These are phyloP conservation scores for Albifimbria verrucaria DNA, from an alignment of 2,329 filamentous ascomycete genomes.

Conservation along the genomic window DNA sequence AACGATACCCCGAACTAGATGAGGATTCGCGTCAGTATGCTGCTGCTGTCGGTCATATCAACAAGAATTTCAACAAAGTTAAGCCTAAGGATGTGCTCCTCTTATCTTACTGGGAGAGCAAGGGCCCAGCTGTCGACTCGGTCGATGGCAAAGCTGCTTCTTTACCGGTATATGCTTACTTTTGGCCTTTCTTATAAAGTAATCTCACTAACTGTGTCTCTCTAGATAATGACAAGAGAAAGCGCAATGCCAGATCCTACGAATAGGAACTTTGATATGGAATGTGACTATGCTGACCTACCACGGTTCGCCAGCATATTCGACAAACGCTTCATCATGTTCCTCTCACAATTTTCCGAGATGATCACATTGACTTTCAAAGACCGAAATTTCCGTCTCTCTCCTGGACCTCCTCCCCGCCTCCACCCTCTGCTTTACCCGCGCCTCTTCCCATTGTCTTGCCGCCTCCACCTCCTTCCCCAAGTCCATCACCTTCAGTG, in stretches of 20 bases:
- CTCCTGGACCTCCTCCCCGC: not conserved
- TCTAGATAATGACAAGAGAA: slow-evolving; percentile 1
- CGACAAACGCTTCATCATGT: slow-evolving; percentile 10
- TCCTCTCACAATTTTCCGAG: not conserved
- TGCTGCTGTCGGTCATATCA: slow-evolving; percentile 14
- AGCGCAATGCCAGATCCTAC: not conserved
- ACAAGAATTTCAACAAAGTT: slow-evolving; percentile 8
- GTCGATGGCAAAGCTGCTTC: not conserved
- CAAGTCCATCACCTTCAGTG: slow-evolving; percentile 4
- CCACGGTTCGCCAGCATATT: slow-evolving; percentile 12
- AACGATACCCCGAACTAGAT: not conserved
- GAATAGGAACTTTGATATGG: slow-evolving; percentile 8
- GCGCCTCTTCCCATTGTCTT: not conserved
- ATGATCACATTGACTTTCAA: slow-evolving; percentile 6
- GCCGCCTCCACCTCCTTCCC: slow-evolving; percentile 1
- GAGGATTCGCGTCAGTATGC: slow-evolving; percentile 18
- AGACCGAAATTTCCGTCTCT: not conserved
- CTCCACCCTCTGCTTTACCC: not conserved
- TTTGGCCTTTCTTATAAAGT: too few species aligned
- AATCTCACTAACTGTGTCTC: not conserved
- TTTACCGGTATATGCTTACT: not conserved
- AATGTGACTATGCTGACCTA: slow-evolving; percentile 15
- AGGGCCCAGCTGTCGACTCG: not conserved
- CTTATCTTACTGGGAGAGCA: slow-evolving; percentile 12
- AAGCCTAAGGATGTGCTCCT: slow-evolving; percentile 4